These are phyloP conservation scores for Cornus kousa DNA, from an alignment of 148 eudicot species.

Conservation along the genomic window DNA sequence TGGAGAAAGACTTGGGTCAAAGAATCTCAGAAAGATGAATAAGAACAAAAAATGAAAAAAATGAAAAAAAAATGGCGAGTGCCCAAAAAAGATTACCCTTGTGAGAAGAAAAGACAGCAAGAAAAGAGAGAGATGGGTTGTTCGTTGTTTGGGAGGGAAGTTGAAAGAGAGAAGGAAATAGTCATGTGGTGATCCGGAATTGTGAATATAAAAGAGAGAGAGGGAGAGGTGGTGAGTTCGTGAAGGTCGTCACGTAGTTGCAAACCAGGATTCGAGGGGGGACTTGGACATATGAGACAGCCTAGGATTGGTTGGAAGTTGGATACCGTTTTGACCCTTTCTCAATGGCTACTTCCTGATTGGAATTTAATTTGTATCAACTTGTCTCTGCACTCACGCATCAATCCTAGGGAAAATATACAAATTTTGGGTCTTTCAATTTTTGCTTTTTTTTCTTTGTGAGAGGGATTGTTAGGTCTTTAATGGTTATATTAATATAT, in stretches of 20 bases:
- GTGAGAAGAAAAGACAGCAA: slow-evolving; percentile 20
- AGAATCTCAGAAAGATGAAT: slow-evolving; percentile 29
- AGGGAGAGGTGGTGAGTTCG: slow-evolving; percentile 28
- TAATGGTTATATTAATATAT: too few species aligned
- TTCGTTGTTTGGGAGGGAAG: background rate
- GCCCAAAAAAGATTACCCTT: slow-evolving; percentile 24
- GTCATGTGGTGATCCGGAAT: slow-evolving; percentile 41
- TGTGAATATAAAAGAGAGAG: slow-evolving; percentile 13
- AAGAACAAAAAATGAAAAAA: background rate
- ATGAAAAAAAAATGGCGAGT: background rate
- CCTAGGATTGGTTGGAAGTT: slow-evolving; percentile 22
- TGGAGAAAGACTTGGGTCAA: slow-evolving; percentile 31
- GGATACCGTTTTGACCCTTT: slow-evolving; percentile 19
- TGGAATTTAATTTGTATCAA: background rate
- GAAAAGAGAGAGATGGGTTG: slow-evolving; percentile 15
- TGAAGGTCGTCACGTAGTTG: slow-evolving; percentile 39
- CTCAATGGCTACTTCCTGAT: background rate
- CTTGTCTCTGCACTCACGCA: background rate
- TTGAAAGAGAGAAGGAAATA: slow-evolving; percentile 11
- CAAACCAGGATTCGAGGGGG: slow-evolving; percentile 26
- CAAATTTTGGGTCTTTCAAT: too few species aligned
- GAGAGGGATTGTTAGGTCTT: too few species aligned
- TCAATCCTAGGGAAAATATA: too few species aligned
- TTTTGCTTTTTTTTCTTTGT: too few species aligned
- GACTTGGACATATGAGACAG: background rate